A percentile compares a stretch with the other conserved stretches of the same genome.
phyloP scores from a whole-genome alignment of 2,329 filamentous ascomycete species.

The Penicillium thymicola region DNA sequence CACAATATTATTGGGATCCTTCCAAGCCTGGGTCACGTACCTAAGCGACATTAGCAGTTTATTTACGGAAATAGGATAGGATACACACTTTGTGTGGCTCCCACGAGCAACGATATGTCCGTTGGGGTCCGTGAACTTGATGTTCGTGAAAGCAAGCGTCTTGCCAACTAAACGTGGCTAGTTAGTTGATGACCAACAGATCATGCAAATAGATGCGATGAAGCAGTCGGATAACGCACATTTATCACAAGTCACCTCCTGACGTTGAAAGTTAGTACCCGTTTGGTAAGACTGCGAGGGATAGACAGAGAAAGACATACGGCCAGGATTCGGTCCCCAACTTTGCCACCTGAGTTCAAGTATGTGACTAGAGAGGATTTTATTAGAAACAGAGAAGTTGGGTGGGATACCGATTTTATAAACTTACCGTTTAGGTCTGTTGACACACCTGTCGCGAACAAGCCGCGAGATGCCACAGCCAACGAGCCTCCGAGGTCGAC shows the following conservation, averaged over 20 bases:
- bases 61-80: not conserved
- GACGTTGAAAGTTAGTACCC: constrained; percentile 16
- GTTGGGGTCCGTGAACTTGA: constrained; percentile 58
- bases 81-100: constrained; percentile 62
- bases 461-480: constrained; percentile 62
- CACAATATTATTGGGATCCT: constrained; percentile 60
- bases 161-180: constrained; percentile 54
- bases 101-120: constrained; percentile 61
- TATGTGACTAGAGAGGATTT: constrained; percentile 55
- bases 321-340: constrained; percentile 58
- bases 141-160: constrained; percentile 61
- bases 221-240: constrained; percentile 43
- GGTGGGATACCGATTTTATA: not conserved
- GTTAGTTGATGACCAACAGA: not conserved
- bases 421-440: constrained; percentile 59
- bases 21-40: constrained; percentile 59
- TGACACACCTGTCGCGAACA: constrained; percentile 65
- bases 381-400: not conserved
- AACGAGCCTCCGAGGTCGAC: constrained; percentile 65
- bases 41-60: constrained; percentile 27
- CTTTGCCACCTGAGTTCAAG: constrained; percentile 59
- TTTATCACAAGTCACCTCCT: constrained; percentile 63
- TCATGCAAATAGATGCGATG: not conserved
- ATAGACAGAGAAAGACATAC: constrained; percentile 30
- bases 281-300: not conserved